These are phyloP conservation scores for Yamadazyma spencermartinsiae DNA, from an alignment of 1,139 yeast species.

Conservation along the genomic window DNA sequence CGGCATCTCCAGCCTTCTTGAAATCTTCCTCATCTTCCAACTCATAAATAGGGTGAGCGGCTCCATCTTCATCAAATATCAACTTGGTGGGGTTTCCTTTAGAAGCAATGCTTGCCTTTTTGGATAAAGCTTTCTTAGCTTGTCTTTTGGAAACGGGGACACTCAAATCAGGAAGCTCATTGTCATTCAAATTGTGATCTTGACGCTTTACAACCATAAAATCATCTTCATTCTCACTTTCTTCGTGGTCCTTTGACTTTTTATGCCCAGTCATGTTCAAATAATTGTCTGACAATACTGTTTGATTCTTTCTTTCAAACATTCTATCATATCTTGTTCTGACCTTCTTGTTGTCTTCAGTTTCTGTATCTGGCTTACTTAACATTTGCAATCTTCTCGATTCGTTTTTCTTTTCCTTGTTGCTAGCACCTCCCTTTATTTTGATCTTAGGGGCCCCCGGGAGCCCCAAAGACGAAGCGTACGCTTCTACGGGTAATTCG, in stretches of 20 bases:
- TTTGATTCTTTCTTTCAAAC: conserved; percentile 95
- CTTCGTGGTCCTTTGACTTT: conserved; percentile 28
- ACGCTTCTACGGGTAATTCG: conserved; percentile 75
- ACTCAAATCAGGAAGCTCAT: conserved; percentile 59
- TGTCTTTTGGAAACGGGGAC: conserved; percentile 80
- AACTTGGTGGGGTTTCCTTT: conserved; percentile 76
- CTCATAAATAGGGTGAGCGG: conserved; percentile 87
- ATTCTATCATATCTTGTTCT: conserved; percentile 92
- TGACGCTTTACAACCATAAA: conserved; percentile 78
- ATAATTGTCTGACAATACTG: conserved; percentile 86
- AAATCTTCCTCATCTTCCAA: conserved; percentile 89
- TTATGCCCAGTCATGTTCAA: conserved; percentile 60
- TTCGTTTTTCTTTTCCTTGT: conserved; percentile 78
- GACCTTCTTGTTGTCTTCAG: conserved; percentile 50
- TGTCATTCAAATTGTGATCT: conserved; percentile 69
- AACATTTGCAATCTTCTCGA: conserved; percentile 67
- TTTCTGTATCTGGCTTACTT: conserved; percentile 64
- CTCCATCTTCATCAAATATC: conserved; percentile 91
- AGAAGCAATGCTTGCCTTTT: conserved; percentile 67
- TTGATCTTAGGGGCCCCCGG: conserved; percentile 97
- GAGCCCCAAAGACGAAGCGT: conserved; percentile 84
- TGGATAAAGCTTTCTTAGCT: conserved; percentile 85
- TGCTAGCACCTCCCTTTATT: conserved; percentile 49
- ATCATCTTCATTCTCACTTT: conserved; percentile 56
- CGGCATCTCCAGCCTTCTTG: conserved; percentile 72